Base-by-base conservation (phyloP, 1,139 yeast genomes). In the Tardiomyces digboiensis region DNA sequence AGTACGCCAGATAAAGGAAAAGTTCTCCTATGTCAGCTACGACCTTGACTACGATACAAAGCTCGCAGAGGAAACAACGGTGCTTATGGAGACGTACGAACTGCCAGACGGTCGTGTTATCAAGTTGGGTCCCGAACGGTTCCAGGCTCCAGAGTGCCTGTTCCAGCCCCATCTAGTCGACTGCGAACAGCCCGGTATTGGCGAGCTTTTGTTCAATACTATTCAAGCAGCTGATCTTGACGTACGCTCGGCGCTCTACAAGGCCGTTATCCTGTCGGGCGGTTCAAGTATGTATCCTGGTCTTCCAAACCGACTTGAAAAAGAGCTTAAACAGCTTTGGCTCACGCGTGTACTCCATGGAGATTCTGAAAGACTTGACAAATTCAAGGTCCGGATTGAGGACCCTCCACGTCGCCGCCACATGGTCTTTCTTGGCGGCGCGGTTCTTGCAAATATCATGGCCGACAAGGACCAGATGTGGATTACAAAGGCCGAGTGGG, bases 211-310 rank as follows among this genome's bases (percentile, higher is more conserved):
- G 50, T 91, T 88, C 71, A 86, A 87, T 64, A 87, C 96, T 2
- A 82, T 91, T 53, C 97, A 91, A 70, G 69, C 88, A 6, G 97
- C 97, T 38, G 98, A 91, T 60, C 82, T 91, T 41, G 98, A 91
- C 64, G 79, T 91, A 46, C 79, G 97, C 65, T 75, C 95, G 7
- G 77, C 96, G 1, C 74, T 91, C 50, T 91, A 78, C 69, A 85
- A 83, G 60, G 95, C 97, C 1, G 85, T 91, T 64, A 98, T 91
- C 18, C 73, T 91, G 40, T 85, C 95, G 36, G 98, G 98, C 61
- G 98, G 98, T 45, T 89, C 97, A 2, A 84, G 95, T 43, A 91
- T 93, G 99, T 91, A 93, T 63, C 98, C 98, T 1, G 99, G 98
- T 29, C 75, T 93, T 54, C 98, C 98, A 23, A 84, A 96, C 12